Evolutionary conservation across 108 stramenopile genomes (phyloP), one percentile per base, ranked within the genome.

Genomic region (Nitzschia palea): DNA sequence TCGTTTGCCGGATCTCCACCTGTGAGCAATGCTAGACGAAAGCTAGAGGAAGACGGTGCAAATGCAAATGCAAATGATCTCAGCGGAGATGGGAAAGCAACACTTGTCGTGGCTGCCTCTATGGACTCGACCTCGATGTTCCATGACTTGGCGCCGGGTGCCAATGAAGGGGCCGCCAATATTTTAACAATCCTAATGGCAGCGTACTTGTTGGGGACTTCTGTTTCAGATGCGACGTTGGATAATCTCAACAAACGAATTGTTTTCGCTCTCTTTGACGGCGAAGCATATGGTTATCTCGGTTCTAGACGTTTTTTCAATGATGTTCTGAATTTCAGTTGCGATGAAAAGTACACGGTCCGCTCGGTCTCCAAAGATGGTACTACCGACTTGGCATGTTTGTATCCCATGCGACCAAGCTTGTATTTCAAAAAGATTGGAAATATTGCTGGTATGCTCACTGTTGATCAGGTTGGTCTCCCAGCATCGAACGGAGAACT

Each of bases 71-170:
- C 29, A 27, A 12, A 10, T 54, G 31, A 65, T 22, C 12, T 14
- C 32, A 25, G 44, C 51, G 62, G 45, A 3, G 60, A 73, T 28
- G 50, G 43, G 3, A 73, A 77, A 33, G 76, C 87, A 4, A 74
- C 83, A 23, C 65, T 93, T 15, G 50, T 89, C 32, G 32, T 89
- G 20, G 78, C 76, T 29, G 74, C 85, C 12, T 72, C 76, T 23
- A 87, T 86, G 35, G 92, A 93, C 69, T 78, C 89, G n/a, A 90
- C 87, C 0, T 80, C 83, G 31, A 79, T 93, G 82, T 93, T 93
- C 65, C 92, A 90, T 57, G 92, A 93, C 20, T 44, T 84, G 31
- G 70, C 62, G n/a, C 87, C 87, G 22, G 92, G 85, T 25, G 80
- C 89, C 22, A 90, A 90, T 58, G 71, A 81, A 43, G 92, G 86